Base-by-base conservation (phyloP, 1,284 basidiomycete genomes). In the Ceratorhiza oryzae-sativae region DNA sequence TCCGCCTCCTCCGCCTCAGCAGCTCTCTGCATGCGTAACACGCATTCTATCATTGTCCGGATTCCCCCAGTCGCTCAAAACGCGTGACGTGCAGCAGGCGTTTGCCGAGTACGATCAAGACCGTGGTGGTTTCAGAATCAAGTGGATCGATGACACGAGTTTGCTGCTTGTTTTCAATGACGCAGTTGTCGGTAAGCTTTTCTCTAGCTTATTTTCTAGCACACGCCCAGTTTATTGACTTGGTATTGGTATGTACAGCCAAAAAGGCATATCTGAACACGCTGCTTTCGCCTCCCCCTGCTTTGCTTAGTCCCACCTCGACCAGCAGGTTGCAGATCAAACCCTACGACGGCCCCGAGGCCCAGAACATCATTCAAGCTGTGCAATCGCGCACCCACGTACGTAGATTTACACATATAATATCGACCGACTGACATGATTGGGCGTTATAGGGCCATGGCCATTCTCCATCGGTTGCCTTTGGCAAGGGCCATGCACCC, bases 81-180 rank as follows among this genome's bases (percentile, higher is more conserved):
- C 97, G 32, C 91, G 94, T 79, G 97, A 99, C 81, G 92, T 99
- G 65, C 95, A 98, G 79, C 56, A 86, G 65, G 91, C 95, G 48
- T 98, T 99, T 80, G 85, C 89, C 65, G 93, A 95, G 51, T 98
- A 92, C 87, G 95, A 98, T 77, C 86, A 84, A 73, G 85, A 90
- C 56, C 89, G 86, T 73, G 95, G 95, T 45, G 97, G 96, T 20
- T 98, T 97, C 85, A 94, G 95, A 85, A 97, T 99, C 81, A 99
- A 99, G 81, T 99, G 97, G 97, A 88, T 90, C 77, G 95, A 99
- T 81, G 97, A 99, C 81, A 95, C 93, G 56, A 96, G 93, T 78
- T 92, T 97, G 51, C 84, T 97, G 78, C 91, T 98, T 78, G 95
- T 99, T 75, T 99, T 99, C 80, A 87, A 88, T 77, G 93, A 95